Percentiles rank a stretch among this genome's conserved stretches.
Conservation (phyloP, 164 flowering plant genomes). For the Annona squamosa region DNA sequence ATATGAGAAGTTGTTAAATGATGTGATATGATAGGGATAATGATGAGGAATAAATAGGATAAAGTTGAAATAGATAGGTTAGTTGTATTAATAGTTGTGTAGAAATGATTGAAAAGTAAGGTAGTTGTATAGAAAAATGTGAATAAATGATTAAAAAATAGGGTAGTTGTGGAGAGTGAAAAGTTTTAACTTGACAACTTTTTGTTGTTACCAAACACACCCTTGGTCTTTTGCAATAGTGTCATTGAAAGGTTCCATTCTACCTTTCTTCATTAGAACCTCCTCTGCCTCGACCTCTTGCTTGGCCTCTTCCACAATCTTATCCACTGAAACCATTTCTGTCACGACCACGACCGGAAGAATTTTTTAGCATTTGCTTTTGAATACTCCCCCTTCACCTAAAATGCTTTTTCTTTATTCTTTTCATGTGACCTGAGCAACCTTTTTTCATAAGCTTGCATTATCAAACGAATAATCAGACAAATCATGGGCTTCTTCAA, state of each 20-base stretch:
- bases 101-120: too few relatives aligned
- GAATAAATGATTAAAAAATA: too few relatives aligned
- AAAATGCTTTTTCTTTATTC: background rate
- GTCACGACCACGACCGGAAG: background rate
- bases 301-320: background rate
- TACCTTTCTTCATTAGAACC: background rate
- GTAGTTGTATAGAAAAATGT: too few relatives aligned
- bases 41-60: too few relatives aligned
- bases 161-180: too few relatives aligned
- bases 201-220: too few relatives aligned
- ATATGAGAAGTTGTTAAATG: too few relatives aligned
- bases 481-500: constrained; percentile 3
- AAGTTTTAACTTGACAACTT: too few relatives aligned
- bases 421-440: background rate
- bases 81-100: too few relatives aligned
- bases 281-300: background rate
- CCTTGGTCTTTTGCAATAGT: background rate
- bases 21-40: too few relatives aligned
- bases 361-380: background rate
- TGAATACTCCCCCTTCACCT: background rate
- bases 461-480: background rate
- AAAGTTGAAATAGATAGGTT: too few relatives aligned
- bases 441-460: background rate
- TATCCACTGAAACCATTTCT: background rate
- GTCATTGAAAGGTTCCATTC: background rate